These are phyloP conservation scores for Nitzschia sp. DNA, from an alignment of 108 stramenopile genomes.

Conservation along the genomic window DNA sequence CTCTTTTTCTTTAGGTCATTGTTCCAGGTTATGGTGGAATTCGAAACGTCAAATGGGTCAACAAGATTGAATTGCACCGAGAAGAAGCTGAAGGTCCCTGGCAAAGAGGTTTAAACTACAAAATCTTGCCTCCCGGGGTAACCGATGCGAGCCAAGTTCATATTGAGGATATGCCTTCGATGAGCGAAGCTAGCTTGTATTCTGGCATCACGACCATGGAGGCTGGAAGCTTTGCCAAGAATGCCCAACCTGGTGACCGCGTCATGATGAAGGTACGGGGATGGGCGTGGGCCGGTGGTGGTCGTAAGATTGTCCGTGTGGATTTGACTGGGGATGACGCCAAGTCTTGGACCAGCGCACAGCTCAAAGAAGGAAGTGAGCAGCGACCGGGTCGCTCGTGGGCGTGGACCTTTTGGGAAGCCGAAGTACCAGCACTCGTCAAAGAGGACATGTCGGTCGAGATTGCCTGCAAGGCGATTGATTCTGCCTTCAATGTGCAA, in stretches of 20 bases:
- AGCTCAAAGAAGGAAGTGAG: conserved; percentile 60
- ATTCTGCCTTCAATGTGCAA: conserved; percentile 77
- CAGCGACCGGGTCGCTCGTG: conserved; percentile 77
- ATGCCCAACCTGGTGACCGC: conserved; percentile 58
- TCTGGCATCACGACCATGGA: conserved; percentile 76
- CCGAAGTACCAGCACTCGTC: conserved; percentile 64
- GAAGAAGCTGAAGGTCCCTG: conserved; percentile 79
- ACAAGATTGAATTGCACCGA: conserved; percentile 59
- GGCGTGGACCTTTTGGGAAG: conserved; percentile 91
- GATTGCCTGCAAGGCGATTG: conserved; percentile 79
- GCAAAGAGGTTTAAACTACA: conserved; percentile 88
- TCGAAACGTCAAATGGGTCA: conserved; percentile 83
- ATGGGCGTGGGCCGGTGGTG: conserved; percentile 89
- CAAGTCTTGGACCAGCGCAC: conserved; percentile 67
- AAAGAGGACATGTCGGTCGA: conserved; percentile 59
- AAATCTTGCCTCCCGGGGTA: conserved; percentile 79
- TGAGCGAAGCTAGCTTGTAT: conserved; percentile 72
- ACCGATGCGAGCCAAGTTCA: conserved; percentile 66
- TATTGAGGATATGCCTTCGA: conserved; percentile 71
- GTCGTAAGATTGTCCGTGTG: conserved; percentile 86
- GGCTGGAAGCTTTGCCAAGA: conserved; percentile 6
- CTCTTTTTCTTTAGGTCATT: conserved; percentile 45
- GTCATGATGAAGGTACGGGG: conserved; percentile 64
- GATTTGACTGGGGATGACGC: conserved; percentile 79
- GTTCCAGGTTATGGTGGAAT: conserved; percentile 94